These are phyloP conservation scores for Macrolepiota albuminosa DNA, from an alignment of 768 basidiomycete genomes.

Conservation along the genomic window DNA sequence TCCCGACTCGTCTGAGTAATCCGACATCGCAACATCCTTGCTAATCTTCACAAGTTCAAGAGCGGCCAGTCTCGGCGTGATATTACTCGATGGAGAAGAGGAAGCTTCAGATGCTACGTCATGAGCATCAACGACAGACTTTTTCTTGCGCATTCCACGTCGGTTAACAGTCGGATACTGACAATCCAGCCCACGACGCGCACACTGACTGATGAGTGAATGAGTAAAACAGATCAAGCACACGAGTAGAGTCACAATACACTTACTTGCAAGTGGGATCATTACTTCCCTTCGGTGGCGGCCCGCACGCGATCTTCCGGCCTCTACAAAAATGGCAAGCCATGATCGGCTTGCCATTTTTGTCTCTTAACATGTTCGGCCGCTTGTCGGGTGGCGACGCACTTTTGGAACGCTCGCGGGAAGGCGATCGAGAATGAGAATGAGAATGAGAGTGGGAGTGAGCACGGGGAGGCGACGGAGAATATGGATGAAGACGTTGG, in stretches of 20 bases:
- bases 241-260: neutral
- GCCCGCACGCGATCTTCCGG: constrained; percentile 49
- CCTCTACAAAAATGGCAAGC: constrained; percentile 48
- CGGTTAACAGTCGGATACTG: neutral
- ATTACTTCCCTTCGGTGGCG: constrained; percentile 30
- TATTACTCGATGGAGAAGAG: neutral
- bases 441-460: neutral
- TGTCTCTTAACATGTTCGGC: neutral
- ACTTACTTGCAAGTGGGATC: constrained; percentile 49
- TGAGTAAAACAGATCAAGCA: neutral
- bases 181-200: neutral
- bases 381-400: neutral
- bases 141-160: constrained; percentile 1
- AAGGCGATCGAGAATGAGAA: too few species aligned
- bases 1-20: neutral
- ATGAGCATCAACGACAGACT: neutral
- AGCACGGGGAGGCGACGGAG: neutral
- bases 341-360: constrained; percentile 33
- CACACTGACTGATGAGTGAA: neutral
- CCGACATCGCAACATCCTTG: neutral
- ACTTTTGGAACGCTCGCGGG: constrained; percentile 1
- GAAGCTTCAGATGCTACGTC: neutral
- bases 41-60: neutral
- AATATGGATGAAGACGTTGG: constrained; percentile 4
- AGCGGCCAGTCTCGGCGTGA: too few species aligned